Evolutionary conservation across 164 flowering plant genomes (phyloP), one percentile per base, ranked within the genome.

Genomic region (Vitis rotundifolia): DNA sequence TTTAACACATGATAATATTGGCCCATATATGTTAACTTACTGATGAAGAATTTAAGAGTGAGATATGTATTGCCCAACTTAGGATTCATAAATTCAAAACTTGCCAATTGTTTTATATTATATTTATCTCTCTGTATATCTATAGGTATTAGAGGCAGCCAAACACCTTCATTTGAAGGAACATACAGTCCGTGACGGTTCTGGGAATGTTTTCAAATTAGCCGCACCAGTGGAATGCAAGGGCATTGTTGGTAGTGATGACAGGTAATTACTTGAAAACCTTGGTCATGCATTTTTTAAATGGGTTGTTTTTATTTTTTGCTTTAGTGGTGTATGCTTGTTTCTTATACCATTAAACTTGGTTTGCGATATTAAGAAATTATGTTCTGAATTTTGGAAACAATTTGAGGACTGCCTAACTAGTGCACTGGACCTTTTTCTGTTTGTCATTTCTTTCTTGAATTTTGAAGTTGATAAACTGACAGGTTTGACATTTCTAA

Each of bases 221-320:
- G 99, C 99, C 78, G 99, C 97, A 12, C 97, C 98, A 48, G 99
- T 96, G 59, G 99, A 96, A 80, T 93, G 98, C 90, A 96, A 96
- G 89, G 99, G 99, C 66, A 96, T 96, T 76, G 92, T 96, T 70
- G 99, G 99, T 14, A 89, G 97, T 83, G 99, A 96, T 84, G 99
- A 93, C 84, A 88, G 99, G 99, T 91, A 52, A 82, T 19, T 53
- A 62, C 6, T 15, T 37, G 7, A 5, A 37, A 37, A 37, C 7
- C 7, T 37, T 37, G 44, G 7, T 37, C 44, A 2, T 37, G 44
- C 44, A 37, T n/a, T 62, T n/a, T n/a, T 57, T 0, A 0, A 9
- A 57, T 64, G 18, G 15, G 5, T 49, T 61, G 6, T 71, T 44
- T 50, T 22, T 16, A 8, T 59, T 44, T 61, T 18, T 19, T 29